These are phyloP conservation scores for Lachancea nothofagi DNA, from an alignment of 805 yeast species.

Conservation along the genomic window DNA sequence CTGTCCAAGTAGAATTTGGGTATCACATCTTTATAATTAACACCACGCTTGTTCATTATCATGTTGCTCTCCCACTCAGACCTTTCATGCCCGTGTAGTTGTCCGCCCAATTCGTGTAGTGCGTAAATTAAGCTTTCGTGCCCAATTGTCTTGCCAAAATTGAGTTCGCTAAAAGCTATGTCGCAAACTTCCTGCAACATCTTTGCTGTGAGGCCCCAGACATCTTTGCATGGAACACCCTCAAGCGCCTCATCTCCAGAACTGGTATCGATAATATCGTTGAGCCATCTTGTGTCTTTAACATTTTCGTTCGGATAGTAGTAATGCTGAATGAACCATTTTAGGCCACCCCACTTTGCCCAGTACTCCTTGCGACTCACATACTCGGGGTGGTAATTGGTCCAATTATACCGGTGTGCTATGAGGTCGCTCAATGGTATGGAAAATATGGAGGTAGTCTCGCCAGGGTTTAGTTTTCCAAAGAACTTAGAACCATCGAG, in stretches of 20 bases:
- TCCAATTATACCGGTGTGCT: conserved; percentile 17
- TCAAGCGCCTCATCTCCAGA: conserved; percentile 45
- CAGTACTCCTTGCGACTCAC: conserved; percentile 28
- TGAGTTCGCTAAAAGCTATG: conserved; percentile 38
- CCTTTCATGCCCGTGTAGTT: conserved; percentile 45
- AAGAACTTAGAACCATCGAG: conserved; percentile 28
- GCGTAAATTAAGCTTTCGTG: conserved; percentile 64
- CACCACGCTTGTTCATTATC: conserved; percentile 36
- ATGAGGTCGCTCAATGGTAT: conserved; percentile 62
- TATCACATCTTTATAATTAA: conserved; percentile 32
- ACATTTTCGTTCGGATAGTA: conserved; percentile 50
- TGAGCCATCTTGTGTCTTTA: conserved; percentile 59
- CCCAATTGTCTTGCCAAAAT: conserved; percentile 35
- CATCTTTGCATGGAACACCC: conserved; percentile 48
- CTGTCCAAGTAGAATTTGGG: conserved; percentile 24
- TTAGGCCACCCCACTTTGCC: conserved; percentile 66
- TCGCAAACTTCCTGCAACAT: conserved; percentile 67
- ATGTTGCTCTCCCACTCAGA: conserved; percentile 50
- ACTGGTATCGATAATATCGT: conserved; percentile 53
- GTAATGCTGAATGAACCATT: conserved; percentile 59
- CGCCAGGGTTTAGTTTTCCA: conserved; percentile 66
- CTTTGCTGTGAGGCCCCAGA: conserved; percentile 82
- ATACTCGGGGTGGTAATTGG: conserved; percentile 29
- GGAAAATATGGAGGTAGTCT: conserved; percentile 63
- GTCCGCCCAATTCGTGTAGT: conserved; percentile 48